Evolutionary conservation across 1,284 basidiomycete genomes (phyloP).

Genomic region (Xerocomus cyaneibrunnescens): DNA sequence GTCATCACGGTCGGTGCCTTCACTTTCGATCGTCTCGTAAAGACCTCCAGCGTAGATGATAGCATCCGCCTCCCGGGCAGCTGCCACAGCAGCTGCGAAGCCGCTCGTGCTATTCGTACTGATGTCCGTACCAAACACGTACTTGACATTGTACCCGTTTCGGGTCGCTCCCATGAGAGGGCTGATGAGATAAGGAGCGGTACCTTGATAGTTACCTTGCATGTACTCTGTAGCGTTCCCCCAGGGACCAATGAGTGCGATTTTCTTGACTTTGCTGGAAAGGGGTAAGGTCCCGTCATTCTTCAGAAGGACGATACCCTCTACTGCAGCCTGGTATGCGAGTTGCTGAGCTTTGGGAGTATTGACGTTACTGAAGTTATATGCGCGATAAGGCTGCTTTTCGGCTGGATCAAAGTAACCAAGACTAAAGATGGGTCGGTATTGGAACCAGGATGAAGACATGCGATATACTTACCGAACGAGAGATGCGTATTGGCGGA

Average conservation of each 20-base stretch:
- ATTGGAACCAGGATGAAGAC: slow-evolving; percentile 38
- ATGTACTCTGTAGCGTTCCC: slow-evolving; percentile 53
- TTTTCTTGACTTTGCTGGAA: slow-evolving; percentile 39
- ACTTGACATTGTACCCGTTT: slow-evolving; percentile 48
- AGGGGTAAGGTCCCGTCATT: slow-evolving; percentile 56
- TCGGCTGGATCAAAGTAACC: slow-evolving; percentile 55
- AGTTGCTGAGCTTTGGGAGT: slow-evolving; percentile 47
- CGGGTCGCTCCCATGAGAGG: slow-evolving; percentile 48
- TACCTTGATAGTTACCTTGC: slow-evolving; percentile 57
- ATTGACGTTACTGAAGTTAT: slow-evolving; percentile 50
- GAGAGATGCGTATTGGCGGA: slow-evolving; percentile 51
- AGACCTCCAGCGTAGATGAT: slow-evolving; percentile 63
- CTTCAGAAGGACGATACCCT: slow-evolving; percentile 55
- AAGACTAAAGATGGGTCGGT: slow-evolving; percentile 35
- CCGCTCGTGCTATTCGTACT: slow-evolving; percentile 40
- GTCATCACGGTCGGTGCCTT: slow-evolving; percentile 49
- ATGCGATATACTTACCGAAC: slow-evolving; percentile 45
- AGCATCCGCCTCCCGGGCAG: slow-evolving; percentile 58
- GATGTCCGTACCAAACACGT: slow-evolving; percentile 43
- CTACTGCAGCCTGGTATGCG: slow-evolving; percentile 49
- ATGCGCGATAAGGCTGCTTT: slow-evolving; percentile 49
- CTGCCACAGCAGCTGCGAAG: slow-evolving; percentile 61
- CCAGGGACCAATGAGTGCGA: slow-evolving; percentile 56
- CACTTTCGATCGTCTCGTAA: slow-evolving; percentile 52
- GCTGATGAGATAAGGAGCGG: slow-evolving; percentile 53